phyloP scores from a whole-genome alignment of 441 rosid genomes.

The Dalechampia spathulata region DNA sequence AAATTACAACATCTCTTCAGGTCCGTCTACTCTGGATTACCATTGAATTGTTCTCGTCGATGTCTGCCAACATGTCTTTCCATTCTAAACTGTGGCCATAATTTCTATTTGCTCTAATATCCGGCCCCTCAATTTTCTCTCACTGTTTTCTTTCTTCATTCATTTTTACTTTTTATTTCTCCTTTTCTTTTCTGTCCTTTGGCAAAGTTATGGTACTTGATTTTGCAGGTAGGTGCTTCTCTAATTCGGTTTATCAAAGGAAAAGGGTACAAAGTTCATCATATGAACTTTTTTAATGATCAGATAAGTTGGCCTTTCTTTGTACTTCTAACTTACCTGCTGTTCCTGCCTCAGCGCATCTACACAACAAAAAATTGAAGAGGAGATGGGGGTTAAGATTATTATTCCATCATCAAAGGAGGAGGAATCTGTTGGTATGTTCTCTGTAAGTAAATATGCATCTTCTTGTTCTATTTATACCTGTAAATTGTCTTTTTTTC shows the following conservation, averaged over 20 bases:
- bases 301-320: conserved; percentile 11
- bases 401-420: conserved; percentile 53
- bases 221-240: conserved; percentile 72
- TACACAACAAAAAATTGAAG: conserved; percentile 58
- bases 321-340: conserved; percentile 14
- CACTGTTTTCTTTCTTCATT: background rate
- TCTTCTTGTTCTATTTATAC: too few relatives aligned
- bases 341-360: conserved; percentile 42
- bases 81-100: background rate
- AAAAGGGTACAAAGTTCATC: conserved; percentile 48
- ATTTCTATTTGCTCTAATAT: too few relatives aligned
- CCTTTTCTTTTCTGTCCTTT: background rate
- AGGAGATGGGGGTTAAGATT: conserved; percentile 69
- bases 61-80: background rate
- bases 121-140: too few relatives aligned
- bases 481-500: too few relatives aligned
- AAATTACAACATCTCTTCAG: background rate
- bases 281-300: conserved; percentile 9
- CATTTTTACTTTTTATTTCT: background rate
- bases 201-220: conserved; percentile 12
- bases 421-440: conserved; percentile 63
- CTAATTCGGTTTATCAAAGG: conserved; percentile 64
- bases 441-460: background rate
- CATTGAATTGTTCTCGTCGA: background rate
- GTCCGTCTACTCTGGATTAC: background rate